Percentiles rank a stretch among this genome's conserved stretches.
Evolutionary conservation across 192 early-diverging fungal genomes (phyloP).

Genomic region (Coemansia nantahalensis): DNA sequence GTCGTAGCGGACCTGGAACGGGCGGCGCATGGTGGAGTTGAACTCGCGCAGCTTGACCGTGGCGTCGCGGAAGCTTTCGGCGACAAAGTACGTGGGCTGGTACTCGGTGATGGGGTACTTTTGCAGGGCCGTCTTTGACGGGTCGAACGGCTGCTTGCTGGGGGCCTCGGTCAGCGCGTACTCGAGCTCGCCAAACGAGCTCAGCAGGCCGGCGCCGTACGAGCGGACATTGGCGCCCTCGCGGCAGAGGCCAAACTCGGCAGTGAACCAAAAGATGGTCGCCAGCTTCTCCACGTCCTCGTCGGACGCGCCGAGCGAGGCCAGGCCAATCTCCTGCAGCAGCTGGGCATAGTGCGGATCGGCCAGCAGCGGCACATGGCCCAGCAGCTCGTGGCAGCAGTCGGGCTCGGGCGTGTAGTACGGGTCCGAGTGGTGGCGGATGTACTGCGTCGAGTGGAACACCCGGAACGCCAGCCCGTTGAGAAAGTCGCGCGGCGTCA

Average conservation of each 20-base stretch:
- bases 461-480: constrained; percentile 97
- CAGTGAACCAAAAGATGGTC: constrained; percentile 91
- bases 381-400: constrained; percentile 94
- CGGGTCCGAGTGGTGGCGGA: constrained; percentile 88
- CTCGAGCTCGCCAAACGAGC: constrained; percentile 94
- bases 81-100: constrained; percentile 95
- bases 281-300: constrained; percentile 88
- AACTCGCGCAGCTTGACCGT: constrained; percentile 88
- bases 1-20: constrained; percentile 91
- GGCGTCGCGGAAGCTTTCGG: constrained; percentile 90
- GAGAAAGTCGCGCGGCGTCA: constrained; percentile 91
- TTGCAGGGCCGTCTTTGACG: constrained; percentile 65
- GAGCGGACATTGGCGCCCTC: constrained; percentile 71
- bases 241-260: constrained; percentile 90
- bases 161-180: constrained; percentile 81
- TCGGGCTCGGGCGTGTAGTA: constrained; percentile 94
- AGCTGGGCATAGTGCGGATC: constrained; percentile 92
- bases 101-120: constrained; percentile 89
- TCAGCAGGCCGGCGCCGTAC: constrained; percentile 90
- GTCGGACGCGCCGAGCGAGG: constrained; percentile 88
- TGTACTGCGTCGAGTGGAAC: constrained; percentile 97
- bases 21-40: constrained; percentile 70
- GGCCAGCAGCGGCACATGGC: constrained; percentile 81
- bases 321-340: constrained; percentile 91
- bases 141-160: constrained; percentile 79